phyloP scores from a whole-genome alignment of 2,329 filamentous ascomycete species.

The Diaporthe humulicola region DNA sequence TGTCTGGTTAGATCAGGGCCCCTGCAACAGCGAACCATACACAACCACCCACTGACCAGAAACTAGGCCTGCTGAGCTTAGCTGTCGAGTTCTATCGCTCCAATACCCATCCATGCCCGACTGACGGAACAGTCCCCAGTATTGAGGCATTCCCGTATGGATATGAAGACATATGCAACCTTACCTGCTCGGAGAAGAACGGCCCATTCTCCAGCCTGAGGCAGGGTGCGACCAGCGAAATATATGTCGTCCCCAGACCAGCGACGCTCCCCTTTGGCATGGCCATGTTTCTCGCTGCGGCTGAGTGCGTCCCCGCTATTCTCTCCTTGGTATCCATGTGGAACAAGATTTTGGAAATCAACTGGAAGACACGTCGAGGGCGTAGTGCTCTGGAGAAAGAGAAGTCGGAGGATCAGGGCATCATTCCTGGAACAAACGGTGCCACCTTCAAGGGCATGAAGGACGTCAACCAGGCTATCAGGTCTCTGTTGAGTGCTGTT shows the following conservation, averaged over 20 bases:
- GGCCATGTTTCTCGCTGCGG: slow-evolving; percentile 72
- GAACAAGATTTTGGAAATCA: slow-evolving; percentile 74
- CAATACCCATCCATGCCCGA: slow-evolving; percentile 39
- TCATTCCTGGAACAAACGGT: slow-evolving; percentile 67
- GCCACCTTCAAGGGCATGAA: slow-evolving; percentile 66
- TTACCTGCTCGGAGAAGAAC: slow-evolving; percentile 58
- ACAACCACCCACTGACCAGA: background rate
- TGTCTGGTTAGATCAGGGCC: slow-evolving; percentile 61
- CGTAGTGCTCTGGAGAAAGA: slow-evolving; percentile 51
- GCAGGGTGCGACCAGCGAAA: slow-evolving; percentile 67
- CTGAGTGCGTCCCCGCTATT: slow-evolving; percentile 75
- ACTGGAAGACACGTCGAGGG: slow-evolving; percentile 61
- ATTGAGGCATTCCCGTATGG: slow-evolving; percentile 58
- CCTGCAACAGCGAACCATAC: background rate
- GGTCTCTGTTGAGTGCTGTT: slow-evolving; percentile 65
- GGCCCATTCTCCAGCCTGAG: slow-evolving; percentile 70
- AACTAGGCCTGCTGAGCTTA: slow-evolving; percentile 68
- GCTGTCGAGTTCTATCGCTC: slow-evolving; percentile 75
- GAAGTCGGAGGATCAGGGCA: slow-evolving; percentile 47
- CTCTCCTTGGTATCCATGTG: slow-evolving; percentile 72
- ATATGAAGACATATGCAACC: slow-evolving; percentile 55
- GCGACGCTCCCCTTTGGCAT: slow-evolving; percentile 68
- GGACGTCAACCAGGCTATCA: slow-evolving; percentile 67
- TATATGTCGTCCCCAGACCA: slow-evolving; percentile 73
- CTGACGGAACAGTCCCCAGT: slow-evolving; percentile 51